Conservation (phyloP, 768 basidiomycete species). For the Boletus sp. region DNA sequence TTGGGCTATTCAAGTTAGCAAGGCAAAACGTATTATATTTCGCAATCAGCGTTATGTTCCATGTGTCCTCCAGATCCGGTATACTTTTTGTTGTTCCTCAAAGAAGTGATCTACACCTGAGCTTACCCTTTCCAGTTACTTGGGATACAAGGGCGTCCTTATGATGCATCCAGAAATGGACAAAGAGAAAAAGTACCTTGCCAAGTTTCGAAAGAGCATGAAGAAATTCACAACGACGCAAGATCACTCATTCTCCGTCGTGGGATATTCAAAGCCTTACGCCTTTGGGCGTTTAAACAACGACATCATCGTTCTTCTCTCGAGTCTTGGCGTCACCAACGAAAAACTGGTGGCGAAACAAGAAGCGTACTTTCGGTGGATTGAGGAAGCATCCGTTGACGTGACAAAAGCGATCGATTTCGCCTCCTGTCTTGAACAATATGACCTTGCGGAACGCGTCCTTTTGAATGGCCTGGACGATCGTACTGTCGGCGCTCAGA, state of each 20-base stretch:
- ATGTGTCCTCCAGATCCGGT: conserved; percentile 63
- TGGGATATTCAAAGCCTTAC: conserved; percentile 60
- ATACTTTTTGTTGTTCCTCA: neutral
- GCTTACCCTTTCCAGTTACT: conserved; percentile 41
- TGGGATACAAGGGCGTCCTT: conserved; percentile 70
- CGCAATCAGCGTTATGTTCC: conserved; percentile 57
- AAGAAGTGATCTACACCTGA: neutral
- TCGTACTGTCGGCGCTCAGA: conserved; percentile 35
- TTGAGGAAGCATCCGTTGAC: conserved; percentile 46
- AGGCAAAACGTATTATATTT: conserved; percentile 52
- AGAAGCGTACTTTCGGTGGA: conserved; percentile 56
- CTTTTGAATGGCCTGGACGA: conserved; percentile 54
- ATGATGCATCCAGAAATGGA: conserved; percentile 65
- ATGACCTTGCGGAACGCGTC: conserved; percentile 48
- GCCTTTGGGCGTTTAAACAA: conserved; percentile 66
- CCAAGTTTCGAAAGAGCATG: conserved; percentile 65
- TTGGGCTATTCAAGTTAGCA: conserved; percentile 51
- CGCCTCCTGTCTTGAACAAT: conserved; percentile 47
- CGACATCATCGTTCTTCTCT: conserved; percentile 63
- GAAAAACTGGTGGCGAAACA: conserved; percentile 56
- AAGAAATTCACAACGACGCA: conserved; percentile 59
- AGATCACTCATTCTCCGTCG: conserved; percentile 63
- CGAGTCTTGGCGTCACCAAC: conserved; percentile 57
- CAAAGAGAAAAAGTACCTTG: conserved; percentile 41
- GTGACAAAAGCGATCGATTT: conserved; percentile 53